Conservation (phyloP, 495 filamentous ascomycete genomes). For the Trichocladium uniseriatum region DNA sequence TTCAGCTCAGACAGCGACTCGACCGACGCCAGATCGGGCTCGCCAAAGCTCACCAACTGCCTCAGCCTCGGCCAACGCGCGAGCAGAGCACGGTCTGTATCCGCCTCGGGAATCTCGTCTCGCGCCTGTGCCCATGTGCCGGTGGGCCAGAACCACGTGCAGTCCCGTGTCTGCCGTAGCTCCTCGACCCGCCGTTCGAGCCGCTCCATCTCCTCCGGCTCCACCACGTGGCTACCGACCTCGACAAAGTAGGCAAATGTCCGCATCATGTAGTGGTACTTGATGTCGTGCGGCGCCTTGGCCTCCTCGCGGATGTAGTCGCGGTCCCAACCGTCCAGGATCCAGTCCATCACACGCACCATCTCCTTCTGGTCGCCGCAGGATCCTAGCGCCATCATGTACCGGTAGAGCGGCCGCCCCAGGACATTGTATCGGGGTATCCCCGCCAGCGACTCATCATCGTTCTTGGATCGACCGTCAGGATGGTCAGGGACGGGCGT, state of each 20-base stretch:
- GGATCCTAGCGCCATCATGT: conserved; percentile 32
- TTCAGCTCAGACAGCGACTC: background rate
- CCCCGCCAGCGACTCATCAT: background rate
- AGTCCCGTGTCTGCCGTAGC: conserved; percentile 8
- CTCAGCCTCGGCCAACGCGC: conserved; percentile 8
- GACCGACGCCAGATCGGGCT: background rate
- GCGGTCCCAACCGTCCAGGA: conserved; percentile 27
- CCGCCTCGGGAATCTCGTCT: background rate
- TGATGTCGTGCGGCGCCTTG: conserved; percentile 18
- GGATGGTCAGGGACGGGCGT: background rate
- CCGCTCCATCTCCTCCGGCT: conserved; percentile 13
- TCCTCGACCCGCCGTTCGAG: conserved; percentile 19
- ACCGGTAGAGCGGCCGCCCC: conserved; percentile 25
- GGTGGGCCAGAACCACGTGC: conserved; percentile 21
- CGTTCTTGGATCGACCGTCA: background rate
- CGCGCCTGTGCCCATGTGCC: background rate
- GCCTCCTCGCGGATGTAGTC: conserved; percentile 26
- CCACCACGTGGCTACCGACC: conserved; percentile 20
- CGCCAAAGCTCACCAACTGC: conserved; percentile 1
- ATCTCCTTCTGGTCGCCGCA: conserved; percentile 27
- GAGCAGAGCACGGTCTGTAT: conserved; percentile 7
- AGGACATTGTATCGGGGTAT: conserved; percentile 19
- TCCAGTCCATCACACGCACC: conserved; percentile 32
- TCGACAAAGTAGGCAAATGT: conserved; percentile 28
- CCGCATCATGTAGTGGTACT: conserved; percentile 22